Base-by-base conservation (phyloP, 129 eudicot genomes). In the Escallonia herrerae region DNA sequence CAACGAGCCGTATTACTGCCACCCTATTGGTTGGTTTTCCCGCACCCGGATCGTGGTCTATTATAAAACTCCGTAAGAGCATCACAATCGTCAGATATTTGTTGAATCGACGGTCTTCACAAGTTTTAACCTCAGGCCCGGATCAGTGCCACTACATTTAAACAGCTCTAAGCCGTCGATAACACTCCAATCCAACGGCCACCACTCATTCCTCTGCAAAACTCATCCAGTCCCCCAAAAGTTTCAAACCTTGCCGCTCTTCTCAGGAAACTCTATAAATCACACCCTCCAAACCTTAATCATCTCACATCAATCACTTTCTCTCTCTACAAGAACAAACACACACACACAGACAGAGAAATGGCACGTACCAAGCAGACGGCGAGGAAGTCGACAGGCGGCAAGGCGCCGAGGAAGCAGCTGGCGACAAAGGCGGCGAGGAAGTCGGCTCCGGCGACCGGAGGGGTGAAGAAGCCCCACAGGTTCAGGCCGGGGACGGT, bases 351-450 rank as follows among this genome's bases (percentile, higher is more conserved):
- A 3, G 2, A 0, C 3, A 0, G 11, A 64, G 11, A 64, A 69
- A 82, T 82, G 87, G 87, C 87, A 1, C 74, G 87, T 10, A 82
- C 87, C 0, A 82, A 82, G 72, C 87, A 82, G 61, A 82, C 87
- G 7, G 87, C 87, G 14, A 72, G 85, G 44, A 81, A 81, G 22
- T 81, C 86, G 7, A 81, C 83, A 50, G 83, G 86, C 37, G 83
- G 87, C 43, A 82, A 82, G 76, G 87, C 87, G 2, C 87, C 87
- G 0, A 41, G 83, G 66, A 82, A 77, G 76, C 87, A 77, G 38
- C 46, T 77, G 6, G 86, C 86, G 1, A 81, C 86, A 1, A 77
- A 81, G 15, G 85, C 85, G 0, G 85, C 85, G 0, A 53, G 86
- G 12, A 81, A 81, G 67, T 81, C 86, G 1, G 86, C 86, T 0